Evolutionary conservation across 2,329 filamentous ascomycete genomes (phyloP), one percentile per base, ranked within the genome.

Genomic region (Fusarium lyarnte): DNA sequence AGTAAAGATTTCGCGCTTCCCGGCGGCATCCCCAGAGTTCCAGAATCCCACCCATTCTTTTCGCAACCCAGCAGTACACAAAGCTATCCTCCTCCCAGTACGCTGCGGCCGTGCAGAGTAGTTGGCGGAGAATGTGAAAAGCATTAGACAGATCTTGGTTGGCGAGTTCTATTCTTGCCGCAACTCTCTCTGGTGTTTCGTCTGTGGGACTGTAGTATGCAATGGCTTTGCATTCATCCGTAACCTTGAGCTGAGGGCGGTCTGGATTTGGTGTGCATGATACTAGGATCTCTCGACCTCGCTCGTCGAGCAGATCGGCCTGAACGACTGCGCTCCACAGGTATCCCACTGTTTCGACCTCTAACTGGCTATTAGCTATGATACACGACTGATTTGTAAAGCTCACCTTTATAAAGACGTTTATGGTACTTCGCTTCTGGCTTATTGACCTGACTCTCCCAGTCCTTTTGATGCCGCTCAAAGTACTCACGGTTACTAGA

Each of bases 401-500:
- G 21, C 41, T 36, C 9, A 57, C 53, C 53, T 6, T 19, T 46
- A 5, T 57, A 57, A 3, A 57, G 31, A 16, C 41, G 54, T 1
- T 46, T 57, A 3, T 57, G 54, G 4, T 57, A 57, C 6, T 7
- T 45, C 2, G 54, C 54, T 9, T 43, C 54, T 36, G 31, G n/a
- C 8, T 21, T 57, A 19, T 46, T 57, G n/a, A 57, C 14, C 23
- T 57, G 38, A 23, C 54, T 43, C 36, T 57, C 54, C 54, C 54
- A 57, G 13, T 57, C 54, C n/a, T 57, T 57, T 19, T 27, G 23
- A 13, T 57, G 54, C 2, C 54, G 23, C 14, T 13, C 21, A 13
- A 36, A 57, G 13, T 41, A 57, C 29, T 46, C 41, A 23, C 25
- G 27, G 23, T 57, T 45, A 33, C 54, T 57, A 35, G 3, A 4